A percentile compares a stretch with the other conserved stretches of the same genome.
These are phyloP conservation scores for Tetrahymena elliotti DNA, from an alignment of 73 alveolate species.

Conservation along the genomic window DNA sequence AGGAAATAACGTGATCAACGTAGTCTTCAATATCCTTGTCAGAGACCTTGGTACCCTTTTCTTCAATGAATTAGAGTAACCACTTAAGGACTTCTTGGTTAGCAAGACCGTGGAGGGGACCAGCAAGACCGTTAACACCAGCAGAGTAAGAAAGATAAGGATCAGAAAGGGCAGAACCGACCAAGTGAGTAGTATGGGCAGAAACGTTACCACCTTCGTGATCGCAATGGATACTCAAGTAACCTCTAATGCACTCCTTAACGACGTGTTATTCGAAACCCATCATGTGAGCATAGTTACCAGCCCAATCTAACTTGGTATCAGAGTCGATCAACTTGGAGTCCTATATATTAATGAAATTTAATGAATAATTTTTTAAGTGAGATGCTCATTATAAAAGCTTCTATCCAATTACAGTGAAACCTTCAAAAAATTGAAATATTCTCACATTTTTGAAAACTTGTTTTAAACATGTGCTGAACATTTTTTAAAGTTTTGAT, in stretches of 20 bases:
- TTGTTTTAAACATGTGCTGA: neutral
- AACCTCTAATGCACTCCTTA: constrained; percentile 73
- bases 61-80: constrained; percentile 59
- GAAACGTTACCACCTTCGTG: constrained; percentile 91
- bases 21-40: constrained; percentile 59
- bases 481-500: neutral
- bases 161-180: constrained; percentile 90
- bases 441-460: neutral
- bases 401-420: neutral
- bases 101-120: constrained; percentile 95
- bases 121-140: constrained; percentile 87
- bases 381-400: neutral
- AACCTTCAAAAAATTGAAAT: neutral
- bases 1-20: constrained; percentile 40
- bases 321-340: constrained; percentile 8
- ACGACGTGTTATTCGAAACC: constrained; percentile 56
- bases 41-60: constrained; percentile 59
- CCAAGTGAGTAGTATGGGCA: constrained; percentile 82
- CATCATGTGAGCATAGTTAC: constrained; percentile 67
- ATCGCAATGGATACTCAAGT: constrained; percentile 57
- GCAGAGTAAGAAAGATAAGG: constrained; percentile 83
- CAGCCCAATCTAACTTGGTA: constrained; percentile 45
- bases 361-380: neutral
- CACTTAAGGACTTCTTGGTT: constrained; percentile 81
- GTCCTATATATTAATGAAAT: neutral